Percentiles rank a stretch among this genome's conserved stretches.
These are phyloP conservation scores for Begonia loranthoides DNA, from an alignment of 306 rosid genomes.

Conservation along the genomic window DNA sequence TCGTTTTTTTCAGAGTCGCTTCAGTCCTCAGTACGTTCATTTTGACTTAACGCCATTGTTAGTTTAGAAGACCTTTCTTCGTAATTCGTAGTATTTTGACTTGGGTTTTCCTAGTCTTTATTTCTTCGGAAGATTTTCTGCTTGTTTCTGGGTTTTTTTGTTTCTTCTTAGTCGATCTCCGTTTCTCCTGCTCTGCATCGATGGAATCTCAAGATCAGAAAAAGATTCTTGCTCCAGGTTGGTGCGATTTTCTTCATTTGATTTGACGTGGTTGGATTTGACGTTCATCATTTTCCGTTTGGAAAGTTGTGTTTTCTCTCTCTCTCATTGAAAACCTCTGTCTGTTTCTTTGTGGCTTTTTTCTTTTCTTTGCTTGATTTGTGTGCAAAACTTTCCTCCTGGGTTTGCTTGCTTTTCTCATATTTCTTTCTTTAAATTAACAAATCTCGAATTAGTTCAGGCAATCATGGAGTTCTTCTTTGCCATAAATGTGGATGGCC, in stretches of 20 bases:
- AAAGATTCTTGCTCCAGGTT: slow-evolving; percentile 10
- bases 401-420: background rate
- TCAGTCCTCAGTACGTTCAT: too few species aligned
- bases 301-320: background rate
- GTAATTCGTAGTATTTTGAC: too few species aligned
- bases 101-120: too few species aligned
- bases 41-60: too few species aligned
- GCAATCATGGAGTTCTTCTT: slow-evolving; percentile 34
- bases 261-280: background rate
- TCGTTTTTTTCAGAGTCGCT: too few species aligned
- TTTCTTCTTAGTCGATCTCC: too few species aligned
- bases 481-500: slow-evolving; percentile 65
- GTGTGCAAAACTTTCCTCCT: too few species aligned
- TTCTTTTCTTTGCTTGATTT: background rate
- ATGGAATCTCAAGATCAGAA: slow-evolving; percentile 24
- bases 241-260: background rate
- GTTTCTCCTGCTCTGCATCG: background rate
- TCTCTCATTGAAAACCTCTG: background rate
- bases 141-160: too few species aligned
- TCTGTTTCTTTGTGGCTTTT: background rate
- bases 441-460: slow-evolving; percentile 14
- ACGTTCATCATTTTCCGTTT: background rate
- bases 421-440: background rate
- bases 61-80: too few species aligned
- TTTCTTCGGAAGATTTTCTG: too few species aligned